Evolutionary conservation across 495 filamentous ascomycete species (phyloP), one percentile per base, ranked within the genome.

Genomic region (Aspergillus baeticus): DNA sequence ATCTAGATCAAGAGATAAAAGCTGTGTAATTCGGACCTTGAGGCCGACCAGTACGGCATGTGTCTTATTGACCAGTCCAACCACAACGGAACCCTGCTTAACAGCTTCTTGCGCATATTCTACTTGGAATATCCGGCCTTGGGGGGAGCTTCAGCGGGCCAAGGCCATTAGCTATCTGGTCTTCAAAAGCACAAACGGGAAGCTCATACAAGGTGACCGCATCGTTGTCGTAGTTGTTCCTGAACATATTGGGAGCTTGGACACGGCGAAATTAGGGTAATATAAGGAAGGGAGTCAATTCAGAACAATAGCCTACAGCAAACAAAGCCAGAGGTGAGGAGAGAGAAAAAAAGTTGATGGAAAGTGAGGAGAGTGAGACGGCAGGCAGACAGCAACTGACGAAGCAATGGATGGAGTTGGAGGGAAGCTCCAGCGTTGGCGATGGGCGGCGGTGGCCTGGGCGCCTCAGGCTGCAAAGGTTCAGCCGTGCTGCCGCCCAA

Each of bases 161-260:
- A 47, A 45, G 20, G 26, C 63, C 8, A 63, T 58, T 67, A 54
- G 53, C 38, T 44, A 55, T 58, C 41, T 15, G 50, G 54, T 50
- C 46, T 38, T 50, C 57, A 54, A 38, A 54, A 60, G 46, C 51
- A 57, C 83, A 77, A 57, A 55, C 47, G 37, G 62, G 49, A 46
- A 44, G 51, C 49, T 61, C 87, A 80, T 83, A 97, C 92, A 98
- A 98, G 77, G 94, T 98, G 75, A 98, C 93, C 33, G 92, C 92
- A 79, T 98, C 94, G 84, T 98, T 98, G 78, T 98, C 94, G 82
- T 98, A 98, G 77, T 98, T 97, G 80, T 98, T 98, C 77, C 94
- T 84, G 81, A 98, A 98, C 94, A 98, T 98, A 57, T 68, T 85
- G 67, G 45, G 54, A 36, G 55, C 20, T 60, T 59, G 47, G 44